Conservation (phyloP, 2,329 filamentous ascomycete species). For the Sclerotinia borealis region DNA sequence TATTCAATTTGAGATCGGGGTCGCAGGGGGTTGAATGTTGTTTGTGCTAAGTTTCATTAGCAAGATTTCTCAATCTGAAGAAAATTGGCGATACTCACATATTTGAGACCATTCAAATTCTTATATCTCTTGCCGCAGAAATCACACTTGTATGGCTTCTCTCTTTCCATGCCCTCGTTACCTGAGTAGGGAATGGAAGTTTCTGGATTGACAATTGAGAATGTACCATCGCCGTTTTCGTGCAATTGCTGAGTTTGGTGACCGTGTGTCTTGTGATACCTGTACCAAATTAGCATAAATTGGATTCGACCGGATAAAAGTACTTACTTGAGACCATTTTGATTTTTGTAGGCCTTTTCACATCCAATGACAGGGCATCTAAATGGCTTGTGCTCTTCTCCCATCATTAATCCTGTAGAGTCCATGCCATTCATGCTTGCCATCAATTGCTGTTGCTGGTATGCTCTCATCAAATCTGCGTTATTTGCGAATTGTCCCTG, state of each 20-base stretch:
- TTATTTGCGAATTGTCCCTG: slow-evolving; percentile 57
- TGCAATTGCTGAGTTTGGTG: slow-evolving; percentile 96
- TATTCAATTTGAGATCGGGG: slow-evolving; percentile 60
- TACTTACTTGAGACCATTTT: slow-evolving; percentile 90
- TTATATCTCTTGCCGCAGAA: slow-evolving; percentile 98
- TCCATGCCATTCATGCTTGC: slow-evolving; percentile 35
- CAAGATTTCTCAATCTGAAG: background rate
- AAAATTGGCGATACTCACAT: slow-evolving; percentile 46
- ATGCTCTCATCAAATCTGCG: slow-evolving; percentile 58
- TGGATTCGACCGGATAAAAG: background rate
- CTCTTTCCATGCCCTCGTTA: slow-evolving; percentile 98
- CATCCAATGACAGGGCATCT: slow-evolving; percentile 97
- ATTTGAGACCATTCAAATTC: slow-evolving; percentile 97
- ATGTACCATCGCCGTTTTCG: slow-evolving; percentile 94
- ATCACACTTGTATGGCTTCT: slow-evolving; percentile 97
- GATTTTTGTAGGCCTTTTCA: slow-evolving; percentile 99
- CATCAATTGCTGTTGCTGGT: slow-evolving; percentile 54
- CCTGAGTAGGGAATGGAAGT: slow-evolving; percentile 92
- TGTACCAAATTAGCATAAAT: slow-evolving; percentile 31
- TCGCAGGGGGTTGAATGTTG: slow-evolving; percentile 85
- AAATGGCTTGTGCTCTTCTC: slow-evolving; percentile 95
- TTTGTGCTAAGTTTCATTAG: slow-evolving; percentile 53
- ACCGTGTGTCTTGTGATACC: slow-evolving; percentile 73
- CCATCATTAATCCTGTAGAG: slow-evolving; percentile 45
- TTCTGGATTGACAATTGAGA: slow-evolving; percentile 95